Base-by-base conservation (phyloP, 2,329 filamentous ascomycete species). In the Ophiocordyceps camponoti-leonardi region DNA sequence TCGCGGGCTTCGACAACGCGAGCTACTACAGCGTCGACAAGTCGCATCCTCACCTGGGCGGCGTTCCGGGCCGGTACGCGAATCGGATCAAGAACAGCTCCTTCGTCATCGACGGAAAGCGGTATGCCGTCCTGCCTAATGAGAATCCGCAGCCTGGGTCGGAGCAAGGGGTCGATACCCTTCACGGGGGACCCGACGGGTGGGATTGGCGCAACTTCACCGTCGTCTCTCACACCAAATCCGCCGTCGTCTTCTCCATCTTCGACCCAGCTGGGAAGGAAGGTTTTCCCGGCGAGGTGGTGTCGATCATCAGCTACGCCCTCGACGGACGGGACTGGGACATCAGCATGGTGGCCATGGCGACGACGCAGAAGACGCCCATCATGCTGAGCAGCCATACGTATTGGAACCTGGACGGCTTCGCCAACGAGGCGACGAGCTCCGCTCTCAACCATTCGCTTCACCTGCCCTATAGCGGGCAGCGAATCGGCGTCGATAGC, bases 401-500 rank as follows among this genome's bases (percentile, higher is more conserved):
- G 8, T 90, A 90, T 69, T 90, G 83, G 84, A 88, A 88, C 59
- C 68, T 90, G 41, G 83, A 88, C 55, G 84, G 79, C 31, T 90
- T 83, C 55, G 71, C 80, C 55, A 86, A 87, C 64, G 76, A 81
- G 47, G 71, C 82, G 58, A 83, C 81, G 2, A 67, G 69, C 47
- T 68, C 66, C 2, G 72, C 73, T 14, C 68, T 84, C 45, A 83
- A 87, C 65, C 81, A 87, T 66, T 81, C 79, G 14, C 69, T 88
- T 42, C 71, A 79, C 58, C 58, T 88, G 58, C 84, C 84, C 4
- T 85, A 84, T 64, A 78, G 77, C 44, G 80, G 80, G 35, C 76
- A 81, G 61, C 72, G 81, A 48, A 67, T 86, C 18, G 81, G 61
- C 22, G 74, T 78, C 11, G 83, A 88, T 60, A 72, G 70, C 49